Percentiles rank a stretch among this genome's conserved stretches.
Evolutionary conservation across 1,284 basidiomycete species (phyloP).

Genomic region (Blastosporella zonata): DNA sequence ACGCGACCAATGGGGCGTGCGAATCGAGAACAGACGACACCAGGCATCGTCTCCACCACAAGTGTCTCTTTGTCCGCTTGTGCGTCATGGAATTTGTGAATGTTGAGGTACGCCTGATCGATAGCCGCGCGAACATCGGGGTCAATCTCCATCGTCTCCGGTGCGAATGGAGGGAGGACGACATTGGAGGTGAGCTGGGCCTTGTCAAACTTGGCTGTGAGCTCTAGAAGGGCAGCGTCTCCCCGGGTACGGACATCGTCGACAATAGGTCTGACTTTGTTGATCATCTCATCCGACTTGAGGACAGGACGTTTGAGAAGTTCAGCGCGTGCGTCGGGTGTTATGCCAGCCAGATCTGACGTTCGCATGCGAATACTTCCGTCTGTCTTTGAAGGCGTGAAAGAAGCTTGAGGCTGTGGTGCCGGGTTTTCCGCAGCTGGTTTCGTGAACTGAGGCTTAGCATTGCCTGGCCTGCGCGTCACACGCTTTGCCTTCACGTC

Average conservation of each 20-base stretch:
- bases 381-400: conserved; percentile 29
- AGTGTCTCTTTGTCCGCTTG: conserved; percentile 75
- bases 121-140: conserved; percentile 77
- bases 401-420: conserved; percentile 24
- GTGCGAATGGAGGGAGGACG: conserved; percentile 64
- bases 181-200: conserved; percentile 62
- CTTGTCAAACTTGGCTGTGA: conserved; percentile 94
- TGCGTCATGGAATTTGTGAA: conserved; percentile 86
- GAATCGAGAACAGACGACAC: conserved; percentile 93
- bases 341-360: conserved; percentile 55
- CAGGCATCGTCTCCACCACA: conserved; percentile 96
- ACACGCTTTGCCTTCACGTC: conserved; percentile 88
- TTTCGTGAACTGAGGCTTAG: conserved; percentile 82
- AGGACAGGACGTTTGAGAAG: conserved; percentile 91
- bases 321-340: conserved; percentile 55
- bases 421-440: conserved; percentile 22
- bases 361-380: conserved; percentile 75
- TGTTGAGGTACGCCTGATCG: conserved; percentile 90
- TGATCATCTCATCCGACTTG: conserved; percentile 92
- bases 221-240: conserved; percentile 83
- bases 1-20: conserved; percentile 92
- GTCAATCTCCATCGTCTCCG: conserved; percentile 59
- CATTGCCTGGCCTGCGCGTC: conserved; percentile 87
- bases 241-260: conserved; percentile 83
- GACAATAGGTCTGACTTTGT: conserved; percentile 94